Evolutionary conservation across 2,329 filamentous ascomycete genomes (phyloP), one percentile per base, ranked within the genome.

Genomic region (Fusarium mexicanum): DNA sequence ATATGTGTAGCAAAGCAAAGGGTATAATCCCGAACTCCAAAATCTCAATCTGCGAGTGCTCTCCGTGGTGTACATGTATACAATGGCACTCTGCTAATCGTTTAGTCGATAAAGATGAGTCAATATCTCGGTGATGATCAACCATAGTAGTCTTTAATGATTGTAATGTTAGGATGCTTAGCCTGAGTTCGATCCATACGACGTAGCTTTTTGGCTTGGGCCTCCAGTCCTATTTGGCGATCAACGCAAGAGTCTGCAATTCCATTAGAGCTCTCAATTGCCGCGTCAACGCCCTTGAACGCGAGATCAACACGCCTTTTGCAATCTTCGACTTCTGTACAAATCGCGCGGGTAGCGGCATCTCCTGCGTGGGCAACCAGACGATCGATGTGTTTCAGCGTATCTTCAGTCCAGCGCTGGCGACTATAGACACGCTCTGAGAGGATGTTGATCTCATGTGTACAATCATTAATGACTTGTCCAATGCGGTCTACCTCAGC

Each of bases 401-500:
- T 22, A 8, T 57, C 46, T 29, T 61, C 33, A 14, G 69, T 3
- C 4, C n/a, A 29, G 8, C 22, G 38, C 22, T 44, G 24, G 4
- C 57, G 33, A 14, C 29, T 33, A 2, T 48, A 17, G 37, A 72
- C 31, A 17, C 41, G 37, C 5, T 9, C 38, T 31, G 48, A 43
- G 12, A 47, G 16, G 13, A 18, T 12, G 12, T 53, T 40, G 9
- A 74, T 72, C 8, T 54, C n/a, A 14, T n/a, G 51, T 17, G 22
- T 9, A 18, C 62, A 47, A 7, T 62, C 43, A 14, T 33, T n/a
- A 26, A 60, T 29, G n/a, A 43, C 29, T 33, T 37, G 6, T 29
- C 47, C 40, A n/a, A 74, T 57, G 17, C 71, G 68, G 5, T 55
- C 31, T 51, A 61, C 72, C 7, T 74, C 67, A 12, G 24, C 35